Conservation (phyloP, 2,329 filamentous ascomycete genomes). For the Aaosphaeria pasadenensis region DNA sequence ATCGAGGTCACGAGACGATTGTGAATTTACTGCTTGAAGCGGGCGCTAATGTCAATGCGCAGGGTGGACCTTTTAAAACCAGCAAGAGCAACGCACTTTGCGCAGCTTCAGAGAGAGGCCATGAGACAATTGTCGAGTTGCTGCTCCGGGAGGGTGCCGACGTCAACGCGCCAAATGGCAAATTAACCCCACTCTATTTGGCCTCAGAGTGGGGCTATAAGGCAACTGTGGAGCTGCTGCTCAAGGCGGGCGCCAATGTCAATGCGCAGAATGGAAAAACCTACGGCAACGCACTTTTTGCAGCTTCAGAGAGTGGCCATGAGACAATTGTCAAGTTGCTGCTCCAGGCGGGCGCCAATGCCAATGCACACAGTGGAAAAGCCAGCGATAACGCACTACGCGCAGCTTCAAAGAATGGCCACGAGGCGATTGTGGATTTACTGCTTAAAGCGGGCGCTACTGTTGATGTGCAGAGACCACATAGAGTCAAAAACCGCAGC, state of each 20-base stretch:
- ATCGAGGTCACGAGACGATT: slow-evolving; percentile 1
- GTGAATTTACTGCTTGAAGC: slow-evolving; percentile 1
- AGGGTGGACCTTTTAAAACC: background rate
- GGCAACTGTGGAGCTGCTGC: background rate
- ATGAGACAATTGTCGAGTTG: background rate
- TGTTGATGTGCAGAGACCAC: background rate
- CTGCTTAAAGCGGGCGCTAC: background rate
- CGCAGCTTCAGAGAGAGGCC: background rate
- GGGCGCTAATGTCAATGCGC: background rate
- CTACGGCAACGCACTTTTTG: background rate
- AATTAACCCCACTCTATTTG: background rate
- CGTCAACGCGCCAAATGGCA: background rate
- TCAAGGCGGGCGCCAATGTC: background rate
- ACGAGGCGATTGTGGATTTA: background rate
- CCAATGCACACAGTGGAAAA: background rate
- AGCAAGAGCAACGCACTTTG: background rate
- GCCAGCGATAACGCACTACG: slow-evolving; percentile 3
- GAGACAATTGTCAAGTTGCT: background rate
- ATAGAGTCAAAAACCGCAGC: background rate
- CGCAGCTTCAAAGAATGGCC: background rate
- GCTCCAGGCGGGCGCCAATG: background rate
- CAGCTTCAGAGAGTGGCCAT: background rate
- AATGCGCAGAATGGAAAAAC: background rate
- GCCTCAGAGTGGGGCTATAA: background rate
- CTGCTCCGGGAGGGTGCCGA: background rate